Evolutionary conservation across 768 basidiomycete genomes (phyloP), one percentile per base, ranked within the genome.

Genomic region (Boletus fagicola): DNA sequence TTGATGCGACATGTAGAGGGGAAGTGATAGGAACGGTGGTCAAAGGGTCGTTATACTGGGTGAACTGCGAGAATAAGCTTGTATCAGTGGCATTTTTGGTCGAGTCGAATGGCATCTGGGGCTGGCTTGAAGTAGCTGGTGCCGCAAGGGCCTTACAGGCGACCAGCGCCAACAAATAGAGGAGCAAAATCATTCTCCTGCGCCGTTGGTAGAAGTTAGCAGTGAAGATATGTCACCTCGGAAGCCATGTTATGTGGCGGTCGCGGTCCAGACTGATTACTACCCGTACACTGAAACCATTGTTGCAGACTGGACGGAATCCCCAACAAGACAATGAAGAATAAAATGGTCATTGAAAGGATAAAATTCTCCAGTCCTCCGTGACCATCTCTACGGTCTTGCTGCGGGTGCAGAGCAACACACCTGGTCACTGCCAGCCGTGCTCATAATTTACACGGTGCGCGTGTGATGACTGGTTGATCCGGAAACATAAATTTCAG

Each of bases 91-190:
- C 16, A 33, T 30, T 26, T 42, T 45, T 44, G 28, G 42, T 31
- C n/a, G 31, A 10, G 35, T 28, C n/a, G 24, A 24, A 51, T 13
- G 20, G 12, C 16, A 28, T 35, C 33, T 53, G 51, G 8, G 49
- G 3, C 49, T 39, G 60, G 36, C 36, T 58, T 11, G 56, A 53
- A n/a, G 47, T 49, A 15, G 57, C 43, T 30, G 65, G 68, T 5
- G 60, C 58, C 36, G 61, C 56, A 31, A 56, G 22, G 1, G 45
- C 46, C 11, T 30, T 48, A 26, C 11, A 35, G 36, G 58, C 61
- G 56, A 54, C 62, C 60, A 65, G 65, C 63, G 60, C 68, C 30
- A 63, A 42, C 12, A 54, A 18, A 50, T 20, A 55, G 24, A 61
- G 11, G n/a, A 33, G 13, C 4, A 39, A 6, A 43, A 42, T 7